Base-by-base conservation (phyloP, 345 rosid species). In the Camelina hispida region DNA sequence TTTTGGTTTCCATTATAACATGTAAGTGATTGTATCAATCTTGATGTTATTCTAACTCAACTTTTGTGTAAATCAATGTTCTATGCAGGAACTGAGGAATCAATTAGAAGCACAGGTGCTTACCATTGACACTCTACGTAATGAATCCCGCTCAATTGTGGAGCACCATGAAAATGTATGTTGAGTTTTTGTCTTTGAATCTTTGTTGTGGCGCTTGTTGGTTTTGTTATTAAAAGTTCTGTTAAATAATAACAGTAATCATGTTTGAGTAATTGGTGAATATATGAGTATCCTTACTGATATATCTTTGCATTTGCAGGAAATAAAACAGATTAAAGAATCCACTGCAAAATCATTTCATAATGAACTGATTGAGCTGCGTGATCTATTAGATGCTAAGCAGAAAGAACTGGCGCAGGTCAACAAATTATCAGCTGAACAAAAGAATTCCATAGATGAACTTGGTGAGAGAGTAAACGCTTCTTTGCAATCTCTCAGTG, bases 71-170 rank as follows among this genome's bases (percentile, higher is more conserved):
- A 65, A 50, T 18, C 25, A 68, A 55, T 75, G 52, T 37, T 58
- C n/a, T 65, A 6, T 80, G 76, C 86, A 95, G 97, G 99, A 92
- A 71, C 72, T 95, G 66, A 90, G 97, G 84, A 87, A 87, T 84
- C 97, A 92, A 68, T 79, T 92, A 80, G 99, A 95, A 88, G 80
- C 83, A 52, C 97, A 87, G 60, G 97, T 90, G 68, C 78, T 83
- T 81, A 80, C 81, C 54, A 84, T 95, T 66, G 93, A 95, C 78
- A 78, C 82, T 60, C 78, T 90, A 74, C 93, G 74, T 70, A 86
- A 72, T 56, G 87, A 95, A 79, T 86, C 85, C 69, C 93, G 88
- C 43, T 72, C 87, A 59, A 71, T 81, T 30, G 66, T 77, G 60
- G 97, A 87, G 72, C 84, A 25, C 63, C 90, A 85, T 83, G 92